Base-by-base conservation (phyloP, 2,329 filamentous ascomycete species). In the Cordyceps javanica region DNA sequence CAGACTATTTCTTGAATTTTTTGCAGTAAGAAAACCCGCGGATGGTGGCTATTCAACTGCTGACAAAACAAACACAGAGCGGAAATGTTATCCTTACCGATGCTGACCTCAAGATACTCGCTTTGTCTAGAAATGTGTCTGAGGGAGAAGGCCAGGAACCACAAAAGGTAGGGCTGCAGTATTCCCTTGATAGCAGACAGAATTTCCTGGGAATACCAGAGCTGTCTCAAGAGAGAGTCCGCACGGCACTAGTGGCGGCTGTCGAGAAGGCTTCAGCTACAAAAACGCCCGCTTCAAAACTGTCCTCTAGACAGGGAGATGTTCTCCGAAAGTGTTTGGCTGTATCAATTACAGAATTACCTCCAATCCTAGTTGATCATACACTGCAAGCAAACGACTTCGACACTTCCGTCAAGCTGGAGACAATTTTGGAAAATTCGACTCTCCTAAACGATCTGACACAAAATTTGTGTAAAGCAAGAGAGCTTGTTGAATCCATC, bases 11-110 rank as follows among this genome's bases (percentile, higher is more conserved):
- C 77, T 99, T 28, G 94, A 99, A 73, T 99, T 99, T 75, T 99
- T 96, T 69, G 93, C 94, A 1, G 75, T 77, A 65, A 42, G 5
- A 26, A 21, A 1, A 4, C 23, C 6, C 23, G 13, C 36, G 38
- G 11, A 59, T 34, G 62, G 60, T 58, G 59, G 10, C 13, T 28
- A 11, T 38, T 11, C 30, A 9, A 14, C 54, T 42, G 32, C 55
- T 51, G 14, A 30, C 23, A 39, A 13, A 52, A n/a, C 30, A 34
- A n/a, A 3, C 36, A 16, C 56, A 77, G 71, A 89, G 90, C 54
- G 94, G 94, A 46, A 99, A 99, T 69, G 87, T 99, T 60, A 90
- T 99, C 60, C 79, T 99, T 55, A 96, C 94, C 3, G 91, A 97
- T 68, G 82, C 80, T 52, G 87, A 95, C 25, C 77, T 92, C 54